Evolutionary conservation across 2,329 filamentous ascomycete species (phyloP), one percentile per base, ranked within the genome.

Genomic region (Stagonosporopsis rhizophila): DNA sequence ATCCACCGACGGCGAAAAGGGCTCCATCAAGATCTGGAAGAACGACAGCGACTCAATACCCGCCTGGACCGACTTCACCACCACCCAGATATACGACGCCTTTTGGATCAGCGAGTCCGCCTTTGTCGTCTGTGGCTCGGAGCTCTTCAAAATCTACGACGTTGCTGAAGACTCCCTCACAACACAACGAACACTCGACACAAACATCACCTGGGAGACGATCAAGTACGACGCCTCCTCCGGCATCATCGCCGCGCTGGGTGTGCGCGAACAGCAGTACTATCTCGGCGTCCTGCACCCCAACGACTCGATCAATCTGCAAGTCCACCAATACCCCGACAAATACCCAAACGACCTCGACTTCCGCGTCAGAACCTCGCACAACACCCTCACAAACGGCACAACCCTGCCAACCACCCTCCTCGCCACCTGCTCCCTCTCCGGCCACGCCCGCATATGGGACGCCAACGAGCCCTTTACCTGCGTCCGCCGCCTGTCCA

Each of bases 51-150:
- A 73, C 40, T 70, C 69, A 20, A 75, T 78, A 25, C 77, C 78
- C 5, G 66, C 76, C 4, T 79, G 75, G 73, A 73, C 71, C 22
- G 69, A 76, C 17, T 79, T 79, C 44, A 75, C 74, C 9, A 75
- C 78, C 20, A 71, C 73, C 4, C 71, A 71, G 49, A 74, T 80
- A 1, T 68, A 76, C 23, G 80, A 81, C 54, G 79, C 77, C 1
- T 72, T 74, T 12, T 81, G 80, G 79, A 76, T 76, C 37, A 75
- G 67, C 40, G 74, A 79, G 14, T 72, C 75, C 3, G 69, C 70
- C 2, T 80, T 82, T 57, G 70, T 79, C 9, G 77, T 81, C 11
- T 79, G 77, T 49, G 79, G 80, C 11, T 74, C 75, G 8, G 66
- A 74, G 20, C 65, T 76, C 3, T 71, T 78, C 48, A 72, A 75